These are phyloP conservation scores for Magnolia sinica DNA, from an alignment of 164 flowering plant genomes.

Conservation along the genomic window DNA sequence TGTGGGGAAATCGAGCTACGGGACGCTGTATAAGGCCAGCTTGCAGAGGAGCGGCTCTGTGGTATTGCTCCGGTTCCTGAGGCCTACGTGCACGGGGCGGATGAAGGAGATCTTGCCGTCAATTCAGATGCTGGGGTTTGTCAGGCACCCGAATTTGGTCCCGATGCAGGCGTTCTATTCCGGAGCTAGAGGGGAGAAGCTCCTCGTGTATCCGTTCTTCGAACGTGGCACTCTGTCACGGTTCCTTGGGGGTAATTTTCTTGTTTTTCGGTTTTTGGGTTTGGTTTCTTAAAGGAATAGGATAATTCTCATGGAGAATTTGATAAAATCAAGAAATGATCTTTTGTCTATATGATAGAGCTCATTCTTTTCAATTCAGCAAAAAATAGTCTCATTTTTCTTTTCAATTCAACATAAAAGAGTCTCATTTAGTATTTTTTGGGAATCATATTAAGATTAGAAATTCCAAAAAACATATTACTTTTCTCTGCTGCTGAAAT, in stretches of 20 bases:
- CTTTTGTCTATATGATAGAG: too few relatives aligned
- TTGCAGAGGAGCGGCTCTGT: slow-evolving; percentile 44
- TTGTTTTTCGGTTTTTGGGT: neutral
- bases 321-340: too few relatives aligned
- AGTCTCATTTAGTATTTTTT: too few relatives aligned
- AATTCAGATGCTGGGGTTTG: slow-evolving; percentile 53
- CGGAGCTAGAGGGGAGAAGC: slow-evolving; percentile 88
- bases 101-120: slow-evolving; percentile 36
- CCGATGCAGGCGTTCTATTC: slow-evolving; percentile 75
- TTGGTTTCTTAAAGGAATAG: too few relatives aligned
- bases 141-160: slow-evolving; percentile 81
- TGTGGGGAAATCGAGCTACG: slow-evolving; percentile 82
- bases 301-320: too few relatives aligned
- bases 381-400: too few relatives aligned
- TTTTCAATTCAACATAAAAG: too few relatives aligned
- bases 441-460: too few relatives aligned
- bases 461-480: too few relatives aligned
- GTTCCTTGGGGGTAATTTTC: slow-evolving; percentile 59
- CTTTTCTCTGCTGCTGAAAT: too few relatives aligned
- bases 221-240: slow-evolving; percentile 57
- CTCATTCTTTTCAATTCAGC: too few relatives aligned
- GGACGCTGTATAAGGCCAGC: slow-evolving; percentile 77
- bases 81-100: slow-evolving; percentile 58
- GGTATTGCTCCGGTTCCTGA: slow-evolving; percentile 67
- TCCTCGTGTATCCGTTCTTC: slow-evolving; percentile 82